These are phyloP conservation scores for Asterochloris erici DNA, from an alignment of 139 green algal genomes.

Conservation along the genomic window DNA sequence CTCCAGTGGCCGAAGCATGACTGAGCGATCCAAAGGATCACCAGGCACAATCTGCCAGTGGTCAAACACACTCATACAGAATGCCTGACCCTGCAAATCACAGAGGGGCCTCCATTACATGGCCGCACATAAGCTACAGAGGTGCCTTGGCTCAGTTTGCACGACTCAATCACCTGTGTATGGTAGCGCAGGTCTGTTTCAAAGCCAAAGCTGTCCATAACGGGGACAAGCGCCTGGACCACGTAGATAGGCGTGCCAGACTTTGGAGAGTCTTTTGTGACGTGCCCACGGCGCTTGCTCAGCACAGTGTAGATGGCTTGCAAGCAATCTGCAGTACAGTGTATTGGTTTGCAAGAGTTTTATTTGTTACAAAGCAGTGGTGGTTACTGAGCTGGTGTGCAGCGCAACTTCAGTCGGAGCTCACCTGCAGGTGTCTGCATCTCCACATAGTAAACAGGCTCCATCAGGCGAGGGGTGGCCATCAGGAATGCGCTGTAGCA, in stretches of 20 bases:
- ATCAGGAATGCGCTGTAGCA: conserved; percentile 96
- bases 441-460: conserved; percentile 83
- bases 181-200: conserved; percentile 98
- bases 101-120: not conserved
- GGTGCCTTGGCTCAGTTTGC: not conserved
- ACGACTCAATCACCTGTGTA: conserved; percentile 63
- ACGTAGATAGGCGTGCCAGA: conserved; percentile 88
- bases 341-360: not conserved
- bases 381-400: not conserved
- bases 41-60: conserved; percentile 94
- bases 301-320: conserved; percentile 95
- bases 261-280: conserved; percentile 77
- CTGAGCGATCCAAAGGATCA: conserved; percentile 83
- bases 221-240: conserved; percentile 91
- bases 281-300: conserved; percentile 92
- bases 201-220: conserved; percentile 97
- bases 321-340: conserved; percentile 86
- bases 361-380: not conserved
- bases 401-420: not conserved
- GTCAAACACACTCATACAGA: conserved; percentile 94
- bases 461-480: conserved; percentile 96
- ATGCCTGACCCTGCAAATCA: conserved; percentile 85
- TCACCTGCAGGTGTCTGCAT: conserved; percentile 50
- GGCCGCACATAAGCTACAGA: not conserved
- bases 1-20: conserved; percentile 93